Percentiles rank a stretch among this genome's conserved stretches.
These are phyloP conservation scores for Xerocomellus amylosporus DNA, from an alignment of 768 basidiomycete species.

Conservation along the genomic window DNA sequence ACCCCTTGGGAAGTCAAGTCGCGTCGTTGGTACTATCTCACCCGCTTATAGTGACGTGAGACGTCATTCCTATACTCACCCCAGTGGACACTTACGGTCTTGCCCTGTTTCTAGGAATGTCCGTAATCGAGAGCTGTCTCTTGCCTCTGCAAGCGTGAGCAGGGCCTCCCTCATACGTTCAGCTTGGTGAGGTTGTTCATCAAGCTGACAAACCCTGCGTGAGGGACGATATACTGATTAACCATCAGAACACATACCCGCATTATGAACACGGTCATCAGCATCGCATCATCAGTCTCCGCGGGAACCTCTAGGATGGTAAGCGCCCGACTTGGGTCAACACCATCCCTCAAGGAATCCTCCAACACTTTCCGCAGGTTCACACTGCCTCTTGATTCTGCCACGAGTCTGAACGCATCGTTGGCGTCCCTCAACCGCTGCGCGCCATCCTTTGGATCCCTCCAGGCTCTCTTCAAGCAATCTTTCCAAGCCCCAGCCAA, in stretches of 20 bases:
- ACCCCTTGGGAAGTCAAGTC: slow-evolving; percentile 75
- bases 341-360: slow-evolving; percentile 49
- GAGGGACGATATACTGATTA: slow-evolving; percentile 2
- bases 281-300: slow-evolving; percentile 75
- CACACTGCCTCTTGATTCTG: slow-evolving; percentile 57
- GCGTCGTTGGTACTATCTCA: slow-evolving; percentile 50
- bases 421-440: slow-evolving; percentile 53
- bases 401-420: slow-evolving; percentile 67
- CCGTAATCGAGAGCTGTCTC: slow-evolving; percentile 69
- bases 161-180: slow-evolving; percentile 75
- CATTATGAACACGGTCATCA: slow-evolving; percentile 69
- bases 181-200: slow-evolving; percentile 64
- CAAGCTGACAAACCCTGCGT: slow-evolving; percentile 45
- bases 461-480: slow-evolving; percentile 57
- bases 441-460: slow-evolving; percentile 40
- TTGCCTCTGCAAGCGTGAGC: slow-evolving; percentile 66
- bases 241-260: slow-evolving; percentile 45
- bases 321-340: slow-evolving; percentile 73
- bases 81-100: slow-evolving; percentile 62
- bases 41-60: slow-evolving; percentile 48
- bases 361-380: slow-evolving; percentile 51
- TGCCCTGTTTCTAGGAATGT: slow-evolving; percentile 61
- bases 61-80: background rate
- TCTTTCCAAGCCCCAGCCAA: slow-evolving; percentile 67
- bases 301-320: slow-evolving; percentile 63